A percentile compares a stretch with the other conserved stretches of the same genome.
These are phyloP conservation scores for Megacollybia marginata DNA, from an alignment of 768 basidiomycete species.

Conservation along the genomic window DNA sequence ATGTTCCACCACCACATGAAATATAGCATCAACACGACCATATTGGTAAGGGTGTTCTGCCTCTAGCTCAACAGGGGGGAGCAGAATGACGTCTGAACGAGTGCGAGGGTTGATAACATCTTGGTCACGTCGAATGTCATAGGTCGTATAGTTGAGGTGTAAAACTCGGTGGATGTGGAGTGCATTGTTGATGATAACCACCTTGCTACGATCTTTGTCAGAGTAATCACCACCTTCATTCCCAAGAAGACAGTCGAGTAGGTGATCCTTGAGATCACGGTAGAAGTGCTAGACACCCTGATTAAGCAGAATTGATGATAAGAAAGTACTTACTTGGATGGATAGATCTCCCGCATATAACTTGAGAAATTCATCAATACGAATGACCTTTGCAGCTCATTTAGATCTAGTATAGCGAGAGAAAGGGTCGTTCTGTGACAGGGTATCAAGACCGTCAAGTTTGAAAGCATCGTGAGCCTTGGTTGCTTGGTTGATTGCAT, in stretches of 20 bases:
- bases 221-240: conserved; percentile 13
- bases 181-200: conserved; percentile 9
- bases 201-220: conserved; percentile 4
- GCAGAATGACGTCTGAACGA: conserved; percentile 22
- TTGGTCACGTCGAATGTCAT: too few relatives aligned
- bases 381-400: conserved; percentile 1
- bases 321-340: conserved; percentile 13
- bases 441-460: not conserved
- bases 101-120: too few relatives aligned
- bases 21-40: conserved; percentile 3
- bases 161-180: conserved; percentile 20
- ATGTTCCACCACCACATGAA: conserved; percentile 1
- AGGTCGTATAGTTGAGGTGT: too few relatives aligned
- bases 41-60: not conserved
- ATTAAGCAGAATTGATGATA: not conserved
- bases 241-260: conserved; percentile 18
- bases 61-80: conserved; percentile 9
- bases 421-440: conserved; percentile 1
- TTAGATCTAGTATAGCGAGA: conserved; percentile 7
- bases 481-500: conserved; percentile 9
- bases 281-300: conserved; percentile 20
- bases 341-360: conserved; percentile 17
- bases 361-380: not conserved
- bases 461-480: not conserved
- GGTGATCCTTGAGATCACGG: conserved; percentile 19